Percentiles rank a stretch among this genome's conserved stretches.
These are phyloP conservation scores for Ampelocalamus luodianensis DNA, from an alignment of 176 grass and related monocot species.

Conservation along the genomic window DNA sequence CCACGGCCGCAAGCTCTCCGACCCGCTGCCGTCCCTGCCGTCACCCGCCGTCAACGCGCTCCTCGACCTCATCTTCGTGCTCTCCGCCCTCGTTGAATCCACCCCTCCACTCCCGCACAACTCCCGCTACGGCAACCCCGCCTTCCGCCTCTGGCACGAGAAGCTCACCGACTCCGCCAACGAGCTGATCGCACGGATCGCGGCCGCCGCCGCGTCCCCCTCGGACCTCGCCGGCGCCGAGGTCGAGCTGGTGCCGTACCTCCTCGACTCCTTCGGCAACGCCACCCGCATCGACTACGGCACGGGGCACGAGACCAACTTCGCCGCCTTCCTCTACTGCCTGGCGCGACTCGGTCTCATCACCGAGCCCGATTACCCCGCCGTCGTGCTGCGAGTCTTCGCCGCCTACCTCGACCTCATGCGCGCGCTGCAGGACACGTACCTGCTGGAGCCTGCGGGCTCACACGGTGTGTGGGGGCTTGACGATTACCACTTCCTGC, in stretches of 20 bases:
- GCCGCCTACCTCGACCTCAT: conserved; percentile 69
- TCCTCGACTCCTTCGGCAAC: conserved; percentile 94
- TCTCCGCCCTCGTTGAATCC: conserved; percentile 60
- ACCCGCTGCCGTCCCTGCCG: conserved; percentile 55
- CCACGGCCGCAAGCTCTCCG: conserved; percentile 77
- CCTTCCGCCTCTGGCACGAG: conserved; percentile 85
- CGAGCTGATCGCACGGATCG: conserved; percentile 53
- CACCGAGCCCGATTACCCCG: conserved; percentile 66
- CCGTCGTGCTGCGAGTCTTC: conserved; percentile 67
- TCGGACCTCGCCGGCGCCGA: conserved; percentile 53
- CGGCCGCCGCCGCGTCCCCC: conserved; percentile 43
- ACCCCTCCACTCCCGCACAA: conserved; percentile 70
- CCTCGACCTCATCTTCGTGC: conserved; percentile 59
- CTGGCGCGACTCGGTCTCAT: conserved; percentile 76
- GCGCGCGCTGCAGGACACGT: conserved; percentile 78
- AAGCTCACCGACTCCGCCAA: conserved; percentile 53
- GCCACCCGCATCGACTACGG: conserved; percentile 79
- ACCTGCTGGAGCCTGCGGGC: conserved; percentile 87
- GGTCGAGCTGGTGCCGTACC: conserved; percentile 77
- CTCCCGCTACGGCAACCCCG: conserved; percentile 86
- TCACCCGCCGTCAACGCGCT: conserved; percentile 57
- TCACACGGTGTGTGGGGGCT: conserved; percentile 89
- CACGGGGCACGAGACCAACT: conserved; percentile 87
- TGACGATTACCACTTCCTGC: conserved; percentile 88
- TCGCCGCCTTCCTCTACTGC: conserved; percentile 93